Conservation (phyloP, 495 filamentous ascomycete genomes). For the Penicillium argentinense region DNA sequence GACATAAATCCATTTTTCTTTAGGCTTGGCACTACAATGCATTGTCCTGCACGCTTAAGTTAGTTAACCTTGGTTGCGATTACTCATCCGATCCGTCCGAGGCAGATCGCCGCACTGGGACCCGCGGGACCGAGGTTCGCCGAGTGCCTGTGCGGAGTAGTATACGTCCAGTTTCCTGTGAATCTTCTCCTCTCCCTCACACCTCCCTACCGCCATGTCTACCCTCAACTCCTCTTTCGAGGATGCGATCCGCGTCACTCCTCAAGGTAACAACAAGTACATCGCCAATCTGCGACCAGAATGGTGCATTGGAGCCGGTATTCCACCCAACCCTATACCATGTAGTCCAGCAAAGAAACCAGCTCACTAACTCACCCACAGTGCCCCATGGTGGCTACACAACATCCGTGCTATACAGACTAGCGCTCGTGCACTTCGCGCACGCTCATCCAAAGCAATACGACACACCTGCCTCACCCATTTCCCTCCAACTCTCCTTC, state of each 20-base stretch:
- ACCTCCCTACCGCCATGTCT: conserved; percentile 9
- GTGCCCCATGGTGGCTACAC: conserved; percentile 86
- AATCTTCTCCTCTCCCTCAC: background rate
- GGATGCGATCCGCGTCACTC: conserved; percentile 56
- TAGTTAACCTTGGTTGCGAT: too few species aligned
- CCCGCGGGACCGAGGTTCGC: conserved; percentile 11
- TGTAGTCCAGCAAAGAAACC: background rate
- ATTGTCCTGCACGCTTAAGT: too few species aligned
- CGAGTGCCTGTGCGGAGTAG: conserved; percentile 3
- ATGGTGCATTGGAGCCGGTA: conserved; percentile 74
- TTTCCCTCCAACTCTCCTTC: conserved; percentile 68
- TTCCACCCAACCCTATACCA: background rate
- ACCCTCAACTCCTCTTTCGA: conserved; percentile 45
- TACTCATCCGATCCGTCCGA: too few species aligned
- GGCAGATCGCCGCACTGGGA: too few species aligned
- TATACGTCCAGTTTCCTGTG: background rate
- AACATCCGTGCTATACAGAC: conserved; percentile 60
- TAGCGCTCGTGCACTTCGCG: conserved; percentile 61
- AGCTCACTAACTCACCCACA: conserved; percentile 23
- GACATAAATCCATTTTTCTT: too few species aligned
- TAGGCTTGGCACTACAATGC: too few species aligned
- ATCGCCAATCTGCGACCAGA: conserved; percentile 54
- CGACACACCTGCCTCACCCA: conserved; percentile 60
- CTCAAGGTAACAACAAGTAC: conserved; percentile 63
- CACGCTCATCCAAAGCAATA: conserved; percentile 59